Base-by-base conservation (phyloP, 768 basidiomycete genomes). In the Macrolepiota fuliginosa region DNA sequence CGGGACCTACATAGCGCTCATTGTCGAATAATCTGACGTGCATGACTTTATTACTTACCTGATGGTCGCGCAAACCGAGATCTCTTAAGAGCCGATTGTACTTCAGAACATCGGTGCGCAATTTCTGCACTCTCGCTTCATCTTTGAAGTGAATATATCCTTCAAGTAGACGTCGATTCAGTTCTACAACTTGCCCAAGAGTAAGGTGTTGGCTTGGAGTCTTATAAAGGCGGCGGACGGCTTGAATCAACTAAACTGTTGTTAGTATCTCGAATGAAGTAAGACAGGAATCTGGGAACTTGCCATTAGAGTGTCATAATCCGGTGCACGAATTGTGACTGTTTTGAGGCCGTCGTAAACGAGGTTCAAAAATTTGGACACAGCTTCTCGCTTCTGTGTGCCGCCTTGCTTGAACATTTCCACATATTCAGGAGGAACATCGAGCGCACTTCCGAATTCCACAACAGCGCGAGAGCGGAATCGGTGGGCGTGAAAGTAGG, bases 271-370 rank as follows among this genome's bases (percentile, higher is more conserved):
- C 22, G 50, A 27, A 37, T 49, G 51, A 52, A n/a, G 39, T 11
- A 63, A 6, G 24, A 12, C 47, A 27, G 50, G 57, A 40, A 17
- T 59, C 52, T 19, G 39, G 52, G 9, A n/a, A 71, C 84, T 59
- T 66, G 92, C 97, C 94, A 98, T 97, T 54, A 99, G 81, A 1
- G 96, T 98, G 66, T 99, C 97, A 72, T 93, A 98, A 72, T 99
- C 97, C 2, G 96, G 95, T 17, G 95, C 94, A 61, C 96, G 82
- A 58, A 98, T 84, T 0, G 97, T 99, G 42, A 99, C 97, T 0
- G 95, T 96, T 77, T 98, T 96, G 66, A 99, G 77, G 24, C 85
- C 91, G 68, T 98, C 92, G 68, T 96, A 97, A 56, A 97, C 89
- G 59, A 97, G 77, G 66, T 98, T 90, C 64, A 99, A 79, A 65